phyloP scores from a whole-genome alignment of 345 rosid genomes.

The Citrus reticulata region DNA sequence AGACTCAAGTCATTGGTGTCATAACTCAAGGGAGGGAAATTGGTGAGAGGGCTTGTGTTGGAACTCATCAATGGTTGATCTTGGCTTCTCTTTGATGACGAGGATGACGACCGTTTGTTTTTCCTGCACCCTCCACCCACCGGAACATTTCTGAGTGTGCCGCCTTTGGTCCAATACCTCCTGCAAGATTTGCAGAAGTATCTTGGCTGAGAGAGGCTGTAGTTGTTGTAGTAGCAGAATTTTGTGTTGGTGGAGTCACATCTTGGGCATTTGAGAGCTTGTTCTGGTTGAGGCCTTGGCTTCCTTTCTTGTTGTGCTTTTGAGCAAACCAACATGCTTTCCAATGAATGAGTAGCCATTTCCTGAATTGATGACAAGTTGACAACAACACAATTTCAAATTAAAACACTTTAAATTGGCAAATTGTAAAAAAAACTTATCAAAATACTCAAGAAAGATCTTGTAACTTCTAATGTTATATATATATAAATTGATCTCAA shows the following conservation, averaged over 20 bases:
- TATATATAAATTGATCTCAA: not conserved
- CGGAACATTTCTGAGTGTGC: conserved; percentile 73
- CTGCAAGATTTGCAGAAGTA: conserved; percentile 86
- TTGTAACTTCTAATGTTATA: too few relatives aligned
- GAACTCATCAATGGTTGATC: conserved; percentile 35
- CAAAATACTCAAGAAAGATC: too few relatives aligned
- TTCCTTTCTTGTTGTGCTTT: conserved; percentile 55
- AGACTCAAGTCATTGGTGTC: conserved; percentile 68
- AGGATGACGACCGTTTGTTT: conserved; percentile 58
- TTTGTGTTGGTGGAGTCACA: conserved; percentile 83
- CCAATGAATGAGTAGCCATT: conserved; percentile 51
- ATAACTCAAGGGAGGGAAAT: conserved; percentile 41
- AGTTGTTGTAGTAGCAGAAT: conserved; percentile 91
- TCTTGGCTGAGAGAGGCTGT: conserved; percentile 79
- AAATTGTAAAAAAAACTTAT: not conserved
- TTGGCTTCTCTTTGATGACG: conserved; percentile 44
- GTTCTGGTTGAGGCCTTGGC: conserved; percentile 58
- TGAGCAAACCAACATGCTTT: conserved; percentile 61
- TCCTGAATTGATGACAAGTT: conserved; percentile 33
- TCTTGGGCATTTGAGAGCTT: conserved; percentile 66
- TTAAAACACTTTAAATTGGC: not conserved
- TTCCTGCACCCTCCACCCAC: conserved; percentile 88
- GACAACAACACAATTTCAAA: not conserved
- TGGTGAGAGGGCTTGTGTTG: conserved; percentile 31
- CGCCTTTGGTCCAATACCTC: conserved; percentile 89